Base-by-base conservation (phyloP, 1,139 yeast genomes). In the Saccharomyces pastorianus region DNA sequence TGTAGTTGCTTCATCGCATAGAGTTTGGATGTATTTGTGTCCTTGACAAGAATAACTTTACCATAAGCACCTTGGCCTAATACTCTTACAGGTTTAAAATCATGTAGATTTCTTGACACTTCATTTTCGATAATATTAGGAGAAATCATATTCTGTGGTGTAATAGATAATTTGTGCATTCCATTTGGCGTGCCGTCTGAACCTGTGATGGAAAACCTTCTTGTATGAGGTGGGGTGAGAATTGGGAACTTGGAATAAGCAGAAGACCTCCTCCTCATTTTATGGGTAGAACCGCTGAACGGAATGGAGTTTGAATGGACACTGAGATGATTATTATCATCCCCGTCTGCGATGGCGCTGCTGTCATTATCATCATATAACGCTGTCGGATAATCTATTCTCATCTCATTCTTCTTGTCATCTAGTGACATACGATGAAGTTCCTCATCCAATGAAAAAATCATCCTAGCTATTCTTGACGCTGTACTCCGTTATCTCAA, bases 41-140 rank as follows among this genome's bases (percentile, higher is more conserved):
- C 91, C 54, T 83, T 79, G 0, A 90, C 97, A 9, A 90, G 72
- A 23, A 88, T 66, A 2, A 90, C 98, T 67, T 88, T 89, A 5
- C 98, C 97, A 64, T 88, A 90, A 0, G 96, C 90, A 2, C 97
- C 97, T 59, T 84, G 82, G 0, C 97, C 97, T n/a, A 90, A 74
- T 0, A 89, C 95, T 68, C 83, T 85, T 9, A 90, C 71, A 1
- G 88, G 87, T 59, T 80, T 84, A 64, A 90, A 90, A 67, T 90
- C 96, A 1, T 75, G 63, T 1, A 81, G 75, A 59, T 65, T 72
- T 59, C 70, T 61, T 17, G 59, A 54, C 23, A 56, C 17, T 20
- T 47, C 52, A 14, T 41, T 49, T 38, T 51, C 52, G 8, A 23
- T 38, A n/a, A 51, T 53, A 14, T 31, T 50, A 26, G 20, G 32